phyloP scores from a whole-genome alignment of 78 protist genomes.

The slime mould (Dictyostelium discoideum) region DNA sequence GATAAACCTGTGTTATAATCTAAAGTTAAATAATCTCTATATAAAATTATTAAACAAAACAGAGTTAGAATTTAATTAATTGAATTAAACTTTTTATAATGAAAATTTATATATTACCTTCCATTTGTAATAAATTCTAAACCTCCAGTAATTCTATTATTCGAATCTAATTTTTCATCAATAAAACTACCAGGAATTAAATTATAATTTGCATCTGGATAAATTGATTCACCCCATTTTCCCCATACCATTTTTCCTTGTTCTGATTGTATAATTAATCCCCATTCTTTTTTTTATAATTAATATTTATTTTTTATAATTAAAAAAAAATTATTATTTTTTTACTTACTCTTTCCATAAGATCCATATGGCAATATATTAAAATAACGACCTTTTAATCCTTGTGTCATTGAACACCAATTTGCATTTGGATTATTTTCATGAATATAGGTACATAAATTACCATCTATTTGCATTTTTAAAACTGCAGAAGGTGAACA shows the following conservation, averaged over 20 bases:
- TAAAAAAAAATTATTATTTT: not conserved
- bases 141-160: too few relatives aligned
- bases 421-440: not conserved
- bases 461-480: not conserved
- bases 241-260: conserved; percentile 41
- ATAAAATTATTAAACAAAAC: too few relatives aligned
- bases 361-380: not conserved
- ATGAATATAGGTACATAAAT: not conserved
- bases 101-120: too few relatives aligned
- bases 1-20: too few relatives aligned
- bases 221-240: not conserved
- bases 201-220: not conserved
- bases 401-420: not conserved
- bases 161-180: not conserved
- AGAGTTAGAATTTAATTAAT: too few relatives aligned
- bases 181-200: not conserved
- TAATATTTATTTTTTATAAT: too few relatives aligned
- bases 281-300: not conserved
- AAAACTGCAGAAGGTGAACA: not conserved
- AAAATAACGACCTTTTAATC: not conserved
- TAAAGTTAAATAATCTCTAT: too few relatives aligned
- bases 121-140: too few relatives aligned
- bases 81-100: too few relatives aligned
- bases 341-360: not conserved
- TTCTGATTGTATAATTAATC: not conserved